These are phyloP conservation scores for Vanrija humicola DNA, from an alignment of 1,284 basidiomycete genomes.

Conservation along the genomic window DNA sequence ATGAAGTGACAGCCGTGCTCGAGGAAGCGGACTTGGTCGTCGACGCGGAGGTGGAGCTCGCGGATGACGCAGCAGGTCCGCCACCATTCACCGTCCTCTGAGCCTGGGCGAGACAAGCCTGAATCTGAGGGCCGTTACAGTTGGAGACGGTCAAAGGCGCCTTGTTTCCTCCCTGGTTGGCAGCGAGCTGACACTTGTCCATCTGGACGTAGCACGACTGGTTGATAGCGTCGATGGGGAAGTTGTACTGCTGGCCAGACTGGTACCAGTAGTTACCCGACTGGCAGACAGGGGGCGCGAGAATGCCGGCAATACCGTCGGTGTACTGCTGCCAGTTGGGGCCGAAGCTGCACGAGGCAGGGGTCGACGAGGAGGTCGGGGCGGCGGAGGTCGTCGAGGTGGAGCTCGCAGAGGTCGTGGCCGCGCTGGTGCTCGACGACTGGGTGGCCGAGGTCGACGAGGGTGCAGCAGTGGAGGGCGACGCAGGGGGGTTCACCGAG, in stretches of 20 bases:
- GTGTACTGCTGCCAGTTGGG: neutral
- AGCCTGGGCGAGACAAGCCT: conserved; percentile 1
- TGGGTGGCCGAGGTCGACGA: no score
- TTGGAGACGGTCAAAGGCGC: conserved; percentile 19
- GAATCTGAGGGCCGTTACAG: conserved; percentile 15
- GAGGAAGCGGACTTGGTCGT: no score
- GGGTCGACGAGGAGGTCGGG: no score
- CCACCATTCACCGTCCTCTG: neutral
- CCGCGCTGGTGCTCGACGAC: no score
- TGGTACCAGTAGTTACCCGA: conserved; percentile 4
- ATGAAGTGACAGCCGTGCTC: no score
- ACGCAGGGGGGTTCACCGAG: no score
- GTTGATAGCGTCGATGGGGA: conserved; percentile 22
- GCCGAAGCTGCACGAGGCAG: no score
- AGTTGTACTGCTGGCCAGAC: conserved; percentile 20
- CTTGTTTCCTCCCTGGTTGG: conserved; percentile 23
- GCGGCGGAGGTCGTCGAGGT: no score
- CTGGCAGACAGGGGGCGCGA: neutral
- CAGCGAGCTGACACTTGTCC: conserved; percentile 23
- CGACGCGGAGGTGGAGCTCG: no score
- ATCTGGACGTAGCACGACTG: conserved; percentile 29
- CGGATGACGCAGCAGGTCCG: no score
- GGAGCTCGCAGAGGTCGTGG: no score
- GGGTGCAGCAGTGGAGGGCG: no score
- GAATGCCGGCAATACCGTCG: neutral